phyloP scores from a whole-genome alignment of 306 rosid genomes.

The Aeschynomene evenia region DNA sequence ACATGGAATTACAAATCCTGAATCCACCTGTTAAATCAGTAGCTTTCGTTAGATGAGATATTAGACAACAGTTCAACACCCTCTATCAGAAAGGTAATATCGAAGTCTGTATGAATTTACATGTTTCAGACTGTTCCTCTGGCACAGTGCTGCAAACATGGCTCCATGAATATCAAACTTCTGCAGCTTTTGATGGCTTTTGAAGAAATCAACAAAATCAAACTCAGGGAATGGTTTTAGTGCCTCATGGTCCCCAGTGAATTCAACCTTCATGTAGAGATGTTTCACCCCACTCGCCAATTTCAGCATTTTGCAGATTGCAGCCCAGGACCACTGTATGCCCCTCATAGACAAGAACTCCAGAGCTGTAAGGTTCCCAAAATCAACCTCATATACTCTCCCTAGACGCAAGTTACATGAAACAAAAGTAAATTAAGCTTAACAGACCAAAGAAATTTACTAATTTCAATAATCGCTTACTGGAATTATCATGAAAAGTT shows the following conservation, averaged over 20 bases:
- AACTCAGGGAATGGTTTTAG: conserved; percentile 95
- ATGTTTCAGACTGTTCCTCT: conserved; percentile 80
- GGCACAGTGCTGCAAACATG: conserved; percentile 98
- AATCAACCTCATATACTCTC: conserved; percentile 85
- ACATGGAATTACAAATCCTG: conserved; percentile 70
- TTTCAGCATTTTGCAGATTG: conserved; percentile 79
- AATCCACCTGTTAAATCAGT: conserved; percentile 61
- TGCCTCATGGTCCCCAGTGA: conserved; percentile 77
- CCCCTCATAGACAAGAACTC: conserved; percentile 83
- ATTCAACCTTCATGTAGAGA: conserved; percentile 93
- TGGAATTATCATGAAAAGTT: no score
- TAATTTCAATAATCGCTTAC: conserved; percentile 12
- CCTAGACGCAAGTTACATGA: conserved; percentile 48
- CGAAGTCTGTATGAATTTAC: conserved; percentile 41
- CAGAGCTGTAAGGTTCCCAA: conserved; percentile 66
- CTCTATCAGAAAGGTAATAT: not conserved
- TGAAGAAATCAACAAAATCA: conserved; percentile 91
- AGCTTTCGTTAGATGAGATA: not conserved
- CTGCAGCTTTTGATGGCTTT: conserved; percentile 69
- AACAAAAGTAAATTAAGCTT: not conserved
- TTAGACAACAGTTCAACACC: not conserved
- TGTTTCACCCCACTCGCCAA: conserved; percentile 85
- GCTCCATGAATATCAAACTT: conserved; percentile 94
- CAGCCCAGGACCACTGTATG: conserved; percentile 93
- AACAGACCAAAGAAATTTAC: not conserved